Percentiles rank a stretch among this genome's conserved stretches.
phyloP scores from a whole-genome alignment of 2,329 filamentous ascomycete genomes.

The Alternaria arborescens region DNA sequence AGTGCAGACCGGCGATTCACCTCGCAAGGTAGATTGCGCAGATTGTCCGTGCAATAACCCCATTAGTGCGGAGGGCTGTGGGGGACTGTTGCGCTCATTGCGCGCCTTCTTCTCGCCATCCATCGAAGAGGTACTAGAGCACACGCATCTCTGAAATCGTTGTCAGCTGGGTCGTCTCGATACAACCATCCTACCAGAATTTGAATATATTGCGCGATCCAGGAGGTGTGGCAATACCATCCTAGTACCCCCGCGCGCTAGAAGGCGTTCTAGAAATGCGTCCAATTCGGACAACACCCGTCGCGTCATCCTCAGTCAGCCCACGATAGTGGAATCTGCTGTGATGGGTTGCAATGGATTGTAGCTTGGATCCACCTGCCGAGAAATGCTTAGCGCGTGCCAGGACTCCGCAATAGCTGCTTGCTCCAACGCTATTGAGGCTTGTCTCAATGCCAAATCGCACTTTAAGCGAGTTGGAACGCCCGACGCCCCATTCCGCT shows the following conservation, averaged over 20 bases:
- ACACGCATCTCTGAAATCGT: background rate
- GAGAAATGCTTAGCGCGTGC: constrained; percentile 15
- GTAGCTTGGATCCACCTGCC: constrained; percentile 12
- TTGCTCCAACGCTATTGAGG: constrained; percentile 14
- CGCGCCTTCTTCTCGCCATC: background rate
- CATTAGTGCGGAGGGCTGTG: background rate
- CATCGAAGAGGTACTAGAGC: background rate
- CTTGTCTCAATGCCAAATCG: constrained; percentile 32
- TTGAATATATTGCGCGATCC: background rate
- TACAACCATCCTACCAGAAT: background rate
- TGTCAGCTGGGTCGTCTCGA: background rate
- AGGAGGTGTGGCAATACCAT: background rate
- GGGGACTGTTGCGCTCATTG: background rate
- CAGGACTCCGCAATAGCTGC: constrained; percentile 3
- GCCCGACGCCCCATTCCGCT: constrained; percentile 7
- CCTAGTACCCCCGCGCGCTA: constrained; percentile 6
- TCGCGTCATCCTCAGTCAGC: constrained; percentile 8
- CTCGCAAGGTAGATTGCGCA: constrained; percentile 1
- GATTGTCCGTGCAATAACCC: background rate
- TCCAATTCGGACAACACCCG: constrained; percentile 3
- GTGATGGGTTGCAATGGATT: constrained; percentile 7
- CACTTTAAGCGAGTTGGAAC: constrained; percentile 11
- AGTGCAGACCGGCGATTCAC: background rate
- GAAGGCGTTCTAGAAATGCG: constrained; percentile 26
- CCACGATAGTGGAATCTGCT: constrained; percentile 15